These are phyloP conservation scores for Kazachstania bromeliacearum DNA, from an alignment of 805 yeast species.

Conservation along the genomic window DNA sequence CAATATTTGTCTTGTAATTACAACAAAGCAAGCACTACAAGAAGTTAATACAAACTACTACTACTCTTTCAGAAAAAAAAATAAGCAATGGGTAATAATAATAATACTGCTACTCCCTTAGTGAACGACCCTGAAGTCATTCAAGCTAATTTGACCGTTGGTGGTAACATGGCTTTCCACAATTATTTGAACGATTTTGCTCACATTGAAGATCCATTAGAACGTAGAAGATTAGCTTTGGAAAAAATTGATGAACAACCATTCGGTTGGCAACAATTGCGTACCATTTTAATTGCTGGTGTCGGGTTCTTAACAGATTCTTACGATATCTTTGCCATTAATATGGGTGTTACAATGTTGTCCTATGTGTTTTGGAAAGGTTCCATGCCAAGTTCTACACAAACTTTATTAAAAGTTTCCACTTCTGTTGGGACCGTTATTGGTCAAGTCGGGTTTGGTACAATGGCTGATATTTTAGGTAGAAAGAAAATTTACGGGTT, in stretches of 20 bases:
- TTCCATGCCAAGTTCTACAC: conserved; percentile 57
- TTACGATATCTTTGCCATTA: conserved; percentile 86
- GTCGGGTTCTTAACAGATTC: conserved; percentile 92
- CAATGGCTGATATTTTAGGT: conserved; percentile 71
- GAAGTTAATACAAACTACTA: too few relatives aligned
- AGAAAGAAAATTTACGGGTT: conserved; percentile 82
- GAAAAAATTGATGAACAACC: conserved; percentile 73
- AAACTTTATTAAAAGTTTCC: conserved; percentile 72
- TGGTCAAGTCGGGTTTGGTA: conserved; percentile 83
- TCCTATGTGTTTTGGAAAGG: conserved; percentile 64
- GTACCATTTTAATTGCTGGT: conserved; percentile 81
- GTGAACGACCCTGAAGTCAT: conserved; percentile 21
- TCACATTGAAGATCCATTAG: conserved; percentile 74
- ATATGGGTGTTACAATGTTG: conserved; percentile 73
- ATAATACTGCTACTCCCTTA: background rate
- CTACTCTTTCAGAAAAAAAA: too few relatives aligned
- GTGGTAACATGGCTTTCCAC: conserved; percentile 85
- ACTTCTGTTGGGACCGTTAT: conserved; percentile 91
- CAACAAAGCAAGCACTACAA: background rate
- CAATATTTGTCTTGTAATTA: background rate
- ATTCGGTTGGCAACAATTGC: conserved; percentile 75
- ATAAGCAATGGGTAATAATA: background rate
- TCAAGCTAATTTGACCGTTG: conserved; percentile 35
- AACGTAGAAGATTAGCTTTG: conserved; percentile 75
- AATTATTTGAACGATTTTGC: conserved; percentile 72